A percentile compares a stretch with the other conserved stretches of the same genome.
Evolutionary conservation across 2,329 filamentous ascomycete species (phyloP).

Genomic region (Clonostachys rosea): DNA sequence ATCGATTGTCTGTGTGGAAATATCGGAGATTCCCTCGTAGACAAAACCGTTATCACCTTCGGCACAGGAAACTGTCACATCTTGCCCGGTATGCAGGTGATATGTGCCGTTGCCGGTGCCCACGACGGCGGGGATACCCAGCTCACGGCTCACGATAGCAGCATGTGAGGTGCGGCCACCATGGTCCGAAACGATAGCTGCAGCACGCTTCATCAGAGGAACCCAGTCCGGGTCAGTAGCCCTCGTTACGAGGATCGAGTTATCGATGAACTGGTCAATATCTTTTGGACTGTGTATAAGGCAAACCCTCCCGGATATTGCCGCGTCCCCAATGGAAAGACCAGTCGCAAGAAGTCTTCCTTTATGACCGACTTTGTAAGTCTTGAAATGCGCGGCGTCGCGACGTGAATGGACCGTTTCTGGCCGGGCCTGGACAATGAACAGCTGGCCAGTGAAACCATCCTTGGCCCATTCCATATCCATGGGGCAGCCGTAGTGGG

Average conservation of each 20-base stretch:
- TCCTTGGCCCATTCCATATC: conserved; percentile 33
- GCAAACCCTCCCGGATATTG: conserved; percentile 22
- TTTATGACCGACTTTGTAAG: conserved; percentile 20
- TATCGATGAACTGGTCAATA: conserved; percentile 22
- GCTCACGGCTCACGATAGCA: conserved; percentile 31
- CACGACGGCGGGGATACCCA: conserved; percentile 28
- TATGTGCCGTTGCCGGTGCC: conserved; percentile 27
- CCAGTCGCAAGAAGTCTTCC: conserved; percentile 19
- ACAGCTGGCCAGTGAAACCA: conserved; percentile 17
- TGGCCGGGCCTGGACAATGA: conserved; percentile 27
- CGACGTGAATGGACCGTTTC: conserved; percentile 27
- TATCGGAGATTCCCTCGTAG: conserved; percentile 25
- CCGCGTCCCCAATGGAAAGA: conserved; percentile 23
- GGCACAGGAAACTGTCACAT: conserved; percentile 29
- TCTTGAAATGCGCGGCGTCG: conserved; percentile 20
- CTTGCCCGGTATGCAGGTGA: conserved; percentile 24
- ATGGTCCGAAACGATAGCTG: conserved; percentile 28
- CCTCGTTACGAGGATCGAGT: conserved; percentile 25
- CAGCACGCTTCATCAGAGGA: conserved; percentile 28
- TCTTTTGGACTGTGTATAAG: conserved; percentile 19
- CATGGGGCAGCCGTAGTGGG: conserved; percentile 26
- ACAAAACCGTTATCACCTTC: conserved; percentile 28
- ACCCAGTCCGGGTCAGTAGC: conserved; percentile 30
- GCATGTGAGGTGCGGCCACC: conserved; percentile 30
- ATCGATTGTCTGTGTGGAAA: conserved; percentile 21